These are phyloP conservation scores for Fusarium sp. DNA, from an alignment of 2,329 filamentous ascomycete genomes.

Conservation along the genomic window DNA sequence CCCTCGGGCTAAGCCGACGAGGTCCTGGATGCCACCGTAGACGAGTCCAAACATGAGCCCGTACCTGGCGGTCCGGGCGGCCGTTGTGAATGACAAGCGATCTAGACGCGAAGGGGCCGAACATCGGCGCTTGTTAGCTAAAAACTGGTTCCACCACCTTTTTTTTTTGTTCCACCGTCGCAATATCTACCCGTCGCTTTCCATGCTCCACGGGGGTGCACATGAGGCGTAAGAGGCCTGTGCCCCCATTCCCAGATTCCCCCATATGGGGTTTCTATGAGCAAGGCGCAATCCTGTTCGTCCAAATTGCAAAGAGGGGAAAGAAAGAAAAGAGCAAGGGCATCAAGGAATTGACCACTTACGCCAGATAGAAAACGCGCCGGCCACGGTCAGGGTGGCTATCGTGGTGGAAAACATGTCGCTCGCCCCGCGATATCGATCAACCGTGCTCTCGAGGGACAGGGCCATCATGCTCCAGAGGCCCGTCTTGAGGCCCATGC, in stretches of 20 bases:
- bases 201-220: conserved; percentile 11
- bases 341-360: conserved; percentile 49
- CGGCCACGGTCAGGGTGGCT: conserved; percentile 85
- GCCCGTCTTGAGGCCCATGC: conserved; percentile 76
- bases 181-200: conserved; percentile 43
- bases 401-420: conserved; percentile 86
- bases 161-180: background rate
- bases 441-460: conserved; percentile 85
- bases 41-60: conserved; percentile 81
- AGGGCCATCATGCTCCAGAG: conserved; percentile 83
- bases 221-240: background rate
- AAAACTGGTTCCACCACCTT: conserved; percentile 25
- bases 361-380: conserved; percentile 89
- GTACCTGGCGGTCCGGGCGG: conserved; percentile 80
- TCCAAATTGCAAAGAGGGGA: conserved; percentile 17
- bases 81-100: conserved; percentile 80
- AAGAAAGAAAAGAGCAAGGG: background rate
- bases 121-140: conserved; percentile 43
- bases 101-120: conserved; percentile 61
- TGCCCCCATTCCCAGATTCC: conserved; percentile 23
- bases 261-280: conserved; percentile 28
- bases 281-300: conserved; percentile 17
- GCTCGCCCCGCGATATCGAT: conserved; percentile 73
- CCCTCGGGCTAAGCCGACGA: conserved; percentile 74
- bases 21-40: conserved; percentile 86